phyloP scores from a whole-genome alignment of 805 yeast species.

The Hanseniaspora jakobsenii region DNA sequence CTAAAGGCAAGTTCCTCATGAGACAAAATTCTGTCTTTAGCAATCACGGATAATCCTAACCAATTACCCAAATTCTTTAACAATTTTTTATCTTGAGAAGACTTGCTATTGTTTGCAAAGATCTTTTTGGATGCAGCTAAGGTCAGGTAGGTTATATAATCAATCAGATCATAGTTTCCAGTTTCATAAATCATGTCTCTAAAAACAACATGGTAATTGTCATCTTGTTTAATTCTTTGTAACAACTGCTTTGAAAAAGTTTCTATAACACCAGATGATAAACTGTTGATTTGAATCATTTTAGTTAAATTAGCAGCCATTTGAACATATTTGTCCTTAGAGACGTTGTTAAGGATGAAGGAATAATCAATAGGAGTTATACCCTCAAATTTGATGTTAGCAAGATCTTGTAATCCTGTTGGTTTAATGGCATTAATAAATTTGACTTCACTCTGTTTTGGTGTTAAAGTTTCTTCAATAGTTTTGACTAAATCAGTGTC shows the following conservation, averaged over 20 bases:
- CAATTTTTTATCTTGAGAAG: slow-evolving; percentile 54
- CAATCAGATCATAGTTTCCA: slow-evolving; percentile 44
- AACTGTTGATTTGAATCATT: slow-evolving; percentile 29
- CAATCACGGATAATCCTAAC: slow-evolving; percentile 75
- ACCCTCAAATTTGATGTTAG: slow-evolving; percentile 25
- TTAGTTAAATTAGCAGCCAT: slow-evolving; percentile 53
- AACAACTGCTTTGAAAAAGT: slow-evolving; percentile 87
- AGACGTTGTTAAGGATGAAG: slow-evolving; percentile 76
- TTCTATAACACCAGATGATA: slow-evolving; percentile 42
- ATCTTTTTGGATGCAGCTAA: slow-evolving; percentile 50
- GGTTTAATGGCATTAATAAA: slow-evolving; percentile 40
- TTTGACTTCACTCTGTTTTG: slow-evolving; percentile 22
- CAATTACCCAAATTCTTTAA: slow-evolving; percentile 82
- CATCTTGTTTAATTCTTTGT: slow-evolving; percentile 81
- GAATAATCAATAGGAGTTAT: slow-evolving; percentile 24
- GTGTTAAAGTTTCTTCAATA: slow-evolving; percentile 39
- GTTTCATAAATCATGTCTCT: slow-evolving; percentile 50
- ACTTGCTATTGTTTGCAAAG: slow-evolving; percentile 41
- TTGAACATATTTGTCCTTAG: slow-evolving; percentile 52
- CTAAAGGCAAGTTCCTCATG: slow-evolving; percentile 67
- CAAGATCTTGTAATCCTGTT: slow-evolving; percentile 18
- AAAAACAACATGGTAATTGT: slow-evolving; percentile 76
- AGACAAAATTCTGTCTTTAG: slow-evolving; percentile 62
- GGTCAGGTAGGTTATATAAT: slow-evolving; percentile 53
- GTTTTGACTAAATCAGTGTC: slow-evolving; percentile 39